phyloP scores from a whole-genome alignment of 164 flowering plant genomes.

The Piper betle region DNA sequence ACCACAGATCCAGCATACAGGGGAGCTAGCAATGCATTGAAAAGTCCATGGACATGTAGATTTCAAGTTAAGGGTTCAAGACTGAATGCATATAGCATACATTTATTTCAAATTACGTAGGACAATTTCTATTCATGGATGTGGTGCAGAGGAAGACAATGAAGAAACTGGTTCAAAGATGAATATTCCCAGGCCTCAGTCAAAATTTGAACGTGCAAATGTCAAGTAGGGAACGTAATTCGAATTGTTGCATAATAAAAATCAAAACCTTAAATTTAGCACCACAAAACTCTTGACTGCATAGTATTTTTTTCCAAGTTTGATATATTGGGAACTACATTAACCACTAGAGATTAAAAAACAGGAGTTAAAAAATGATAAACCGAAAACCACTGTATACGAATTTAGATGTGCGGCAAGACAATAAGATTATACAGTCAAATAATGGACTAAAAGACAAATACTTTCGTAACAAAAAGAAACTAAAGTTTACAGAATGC shows the following conservation, averaged over 20 bases:
- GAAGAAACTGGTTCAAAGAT: slow-evolving; percentile 70
- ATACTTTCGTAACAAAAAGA: too few species aligned
- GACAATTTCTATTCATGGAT: slow-evolving; percentile 28
- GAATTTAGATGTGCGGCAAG: too few species aligned
- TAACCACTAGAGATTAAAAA: too few species aligned
- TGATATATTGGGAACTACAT: too few species aligned
- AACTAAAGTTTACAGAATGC: too few species aligned
- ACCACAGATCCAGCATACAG: slow-evolving; percentile 90
- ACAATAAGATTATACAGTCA: too few species aligned
- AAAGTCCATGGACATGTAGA: slow-evolving; percentile 96
- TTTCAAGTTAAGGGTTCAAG: slow-evolving; percentile 44
- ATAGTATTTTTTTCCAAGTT: too few species aligned
- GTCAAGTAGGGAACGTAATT: slow-evolving; percentile 2
- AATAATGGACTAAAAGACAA: too few species aligned
- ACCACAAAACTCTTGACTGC: too few species aligned
- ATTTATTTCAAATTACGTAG: too few species aligned
- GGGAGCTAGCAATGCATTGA: slow-evolving; percentile 92
- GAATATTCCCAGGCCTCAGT: slow-evolving; percentile 87
- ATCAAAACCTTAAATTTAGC: background rate
- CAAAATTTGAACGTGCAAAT: slow-evolving; percentile 73
- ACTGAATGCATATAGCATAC: background rate
- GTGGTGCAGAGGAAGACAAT: slow-evolving; percentile 96
- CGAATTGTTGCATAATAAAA: background rate
- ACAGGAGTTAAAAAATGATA: too few species aligned
- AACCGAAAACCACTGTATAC: too few species aligned